These are phyloP conservation scores for Larix kaempferi DNA, from an alignment of 75 land plant species.

Conservation along the genomic window DNA sequence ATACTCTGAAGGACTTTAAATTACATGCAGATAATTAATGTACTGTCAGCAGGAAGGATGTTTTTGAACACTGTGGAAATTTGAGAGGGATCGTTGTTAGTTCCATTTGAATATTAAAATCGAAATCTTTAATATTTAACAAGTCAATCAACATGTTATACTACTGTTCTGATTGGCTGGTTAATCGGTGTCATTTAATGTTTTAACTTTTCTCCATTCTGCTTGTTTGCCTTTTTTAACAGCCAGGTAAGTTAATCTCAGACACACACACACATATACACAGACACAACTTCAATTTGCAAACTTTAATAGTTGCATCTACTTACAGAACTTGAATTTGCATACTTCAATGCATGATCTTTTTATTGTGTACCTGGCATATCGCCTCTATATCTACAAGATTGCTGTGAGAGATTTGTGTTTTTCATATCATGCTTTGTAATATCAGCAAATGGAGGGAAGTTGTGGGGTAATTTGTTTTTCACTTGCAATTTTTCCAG, in stretches of 20 bases:
- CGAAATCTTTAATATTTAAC: too few relatives aligned
- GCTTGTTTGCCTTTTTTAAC: not conserved
- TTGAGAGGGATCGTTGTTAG: not conserved
- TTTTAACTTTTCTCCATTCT: not conserved
- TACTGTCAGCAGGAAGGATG: not conserved
- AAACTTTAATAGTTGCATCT: too few relatives aligned
- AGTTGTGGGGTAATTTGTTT: not conserved
- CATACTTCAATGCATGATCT: not conserved
- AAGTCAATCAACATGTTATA: not conserved
- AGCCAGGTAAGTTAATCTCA: not conserved
- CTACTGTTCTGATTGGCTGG: not conserved
- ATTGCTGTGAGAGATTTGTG: not conserved
- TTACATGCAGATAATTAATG: not conserved
- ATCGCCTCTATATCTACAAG: not conserved
- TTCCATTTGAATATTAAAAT: too few relatives aligned
- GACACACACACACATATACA: not conserved
- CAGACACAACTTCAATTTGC: not conserved
- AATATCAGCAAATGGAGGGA: not conserved
- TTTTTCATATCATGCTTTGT: not conserved
- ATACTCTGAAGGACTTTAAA: not conserved
- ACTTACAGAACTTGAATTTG: not conserved
- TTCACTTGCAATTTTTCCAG: constrained; percentile 15
- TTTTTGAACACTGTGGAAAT: not conserved
- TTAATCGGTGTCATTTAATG: not conserved
- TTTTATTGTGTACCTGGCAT: not conserved